These are phyloP conservation scores for Suhomyces coccinellae DNA, from an alignment of 1,139 yeast genomes.

Conservation along the genomic window DNA sequence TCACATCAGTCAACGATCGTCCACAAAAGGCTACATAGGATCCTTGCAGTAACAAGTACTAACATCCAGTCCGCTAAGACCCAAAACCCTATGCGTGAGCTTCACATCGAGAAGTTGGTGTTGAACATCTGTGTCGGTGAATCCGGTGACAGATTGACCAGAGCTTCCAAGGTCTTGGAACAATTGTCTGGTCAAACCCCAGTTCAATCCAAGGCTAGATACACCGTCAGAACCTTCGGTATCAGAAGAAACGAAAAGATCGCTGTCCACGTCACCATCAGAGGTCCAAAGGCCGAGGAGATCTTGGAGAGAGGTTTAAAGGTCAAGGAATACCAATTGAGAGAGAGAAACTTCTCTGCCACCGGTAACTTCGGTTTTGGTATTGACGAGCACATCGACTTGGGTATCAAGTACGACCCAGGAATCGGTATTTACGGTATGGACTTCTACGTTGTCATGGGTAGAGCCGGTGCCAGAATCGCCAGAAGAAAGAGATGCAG, in stretches of 20 bases:
- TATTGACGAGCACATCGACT: constrained; percentile 98
- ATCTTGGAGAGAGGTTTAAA: constrained; percentile 99
- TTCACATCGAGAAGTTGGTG: constrained; percentile 98
- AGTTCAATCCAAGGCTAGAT: constrained; percentile 99
- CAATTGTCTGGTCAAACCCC: constrained; percentile 99
- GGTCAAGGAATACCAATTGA: constrained; percentile 99
- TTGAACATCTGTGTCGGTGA: constrained; percentile 99
- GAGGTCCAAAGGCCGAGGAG: constrained; percentile 99
- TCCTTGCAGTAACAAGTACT: not conserved
- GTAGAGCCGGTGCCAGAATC: constrained; percentile 99
- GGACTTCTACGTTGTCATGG: constrained; percentile 99
- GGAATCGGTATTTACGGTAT: constrained; percentile 99
- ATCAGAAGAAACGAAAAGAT: constrained; percentile 99
- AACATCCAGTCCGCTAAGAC: constrained; percentile 33
- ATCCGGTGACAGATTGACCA: constrained; percentile 99
- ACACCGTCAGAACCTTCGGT: constrained; percentile 99
- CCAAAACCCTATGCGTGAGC: constrained; percentile 88
- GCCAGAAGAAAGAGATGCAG: constrained; percentile 98
- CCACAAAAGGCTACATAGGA: no score
- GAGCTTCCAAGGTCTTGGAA: constrained; percentile 99
- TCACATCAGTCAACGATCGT: no score
- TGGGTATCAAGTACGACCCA: constrained; percentile 99
- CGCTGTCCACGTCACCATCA: constrained; percentile 98
- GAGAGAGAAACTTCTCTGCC: constrained; percentile 89
- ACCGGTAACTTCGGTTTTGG: constrained; percentile 99